phyloP scores from a whole-genome alignment of 805 yeast genomes.

The Saccharomycopsis oosterbeekiorum region DNA sequence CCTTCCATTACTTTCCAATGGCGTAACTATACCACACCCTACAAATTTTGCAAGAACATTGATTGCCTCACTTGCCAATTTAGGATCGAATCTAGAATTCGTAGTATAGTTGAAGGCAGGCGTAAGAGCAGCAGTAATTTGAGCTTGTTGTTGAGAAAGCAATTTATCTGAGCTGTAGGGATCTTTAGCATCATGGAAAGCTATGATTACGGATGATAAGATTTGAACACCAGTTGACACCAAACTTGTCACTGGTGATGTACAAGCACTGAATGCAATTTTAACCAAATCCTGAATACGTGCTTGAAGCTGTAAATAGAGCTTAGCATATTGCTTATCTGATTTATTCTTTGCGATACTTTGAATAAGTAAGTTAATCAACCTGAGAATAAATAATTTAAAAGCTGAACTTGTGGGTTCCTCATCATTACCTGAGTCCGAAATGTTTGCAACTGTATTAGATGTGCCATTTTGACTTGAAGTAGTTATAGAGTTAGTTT shows the following conservation, averaged over 20 bases:
- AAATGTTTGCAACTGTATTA: not conserved
- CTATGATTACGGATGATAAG: conserved; percentile 50
- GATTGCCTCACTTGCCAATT: conserved; percentile 67
- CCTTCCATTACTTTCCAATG: conserved; percentile 39
- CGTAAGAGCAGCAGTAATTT: conserved; percentile 76
- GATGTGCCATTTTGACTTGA: conserved; percentile 19
- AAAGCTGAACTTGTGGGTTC: conserved; percentile 53
- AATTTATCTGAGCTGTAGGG: conserved; percentile 65
- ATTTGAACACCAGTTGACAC: conserved; percentile 58
- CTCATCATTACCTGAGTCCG: conserved; percentile 21
- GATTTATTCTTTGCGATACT: conserved; percentile 25
- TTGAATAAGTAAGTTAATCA: conserved; percentile 34
- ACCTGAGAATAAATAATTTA: conserved; percentile 35
- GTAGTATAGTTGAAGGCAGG: conserved; percentile 59
- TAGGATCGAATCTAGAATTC: conserved; percentile 49
- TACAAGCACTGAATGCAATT: conserved; percentile 71
- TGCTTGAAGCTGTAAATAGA: conserved; percentile 34
- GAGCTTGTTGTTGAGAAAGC: conserved; percentile 90
- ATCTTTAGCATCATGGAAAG: conserved; percentile 54
- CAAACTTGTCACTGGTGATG: conserved; percentile 52
- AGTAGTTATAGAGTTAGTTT: conserved; percentile 14
- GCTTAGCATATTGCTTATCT: conserved; percentile 25
- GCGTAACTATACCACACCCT: conserved; percentile 42
- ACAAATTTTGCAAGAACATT: conserved; percentile 70
- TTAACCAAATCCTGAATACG: conserved; percentile 59